These are phyloP conservation scores for Elaeagnus macrophylla DNA, from an alignment of 306 rosid genomes.

Conservation along the genomic window DNA sequence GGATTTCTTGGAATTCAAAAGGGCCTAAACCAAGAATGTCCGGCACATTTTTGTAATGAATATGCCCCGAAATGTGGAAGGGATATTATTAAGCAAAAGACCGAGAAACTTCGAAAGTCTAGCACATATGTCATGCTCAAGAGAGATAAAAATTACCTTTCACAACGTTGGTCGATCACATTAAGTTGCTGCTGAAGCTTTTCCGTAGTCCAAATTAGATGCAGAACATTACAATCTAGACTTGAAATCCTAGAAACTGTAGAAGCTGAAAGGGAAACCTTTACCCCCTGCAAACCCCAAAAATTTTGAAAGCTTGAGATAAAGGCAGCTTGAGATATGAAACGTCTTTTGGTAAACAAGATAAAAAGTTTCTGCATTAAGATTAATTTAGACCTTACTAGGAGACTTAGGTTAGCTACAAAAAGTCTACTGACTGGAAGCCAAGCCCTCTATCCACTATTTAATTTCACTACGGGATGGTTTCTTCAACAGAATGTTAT, in stretches of 20 bases:
- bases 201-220: slow-evolving; percentile 61
- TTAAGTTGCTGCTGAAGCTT: slow-evolving; percentile 74
- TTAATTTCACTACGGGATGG: too few relatives aligned
- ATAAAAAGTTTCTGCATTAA: not conserved
- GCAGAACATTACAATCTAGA: slow-evolving; percentile 58
- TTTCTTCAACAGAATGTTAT: too few relatives aligned
- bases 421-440: not conserved
- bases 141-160: slow-evolving; percentile 35
- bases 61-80: too few relatives aligned
- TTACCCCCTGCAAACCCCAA: slow-evolving; percentile 54
- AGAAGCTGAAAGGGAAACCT: slow-evolving; percentile 51
- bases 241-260: slow-evolving; percentile 43
- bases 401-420: not conserved
- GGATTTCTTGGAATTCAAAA: too few relatives aligned
- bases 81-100: too few relatives aligned
- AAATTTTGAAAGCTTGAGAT: not conserved
- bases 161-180: slow-evolving; percentile 61
- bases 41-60: too few relatives aligned
- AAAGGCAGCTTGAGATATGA: not conserved
- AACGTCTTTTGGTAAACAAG: not conserved
- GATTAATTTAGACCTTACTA: not conserved
- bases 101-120: not conserved
- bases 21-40: too few relatives aligned
- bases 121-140: not conserved
- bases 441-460: too few relatives aligned